Percentiles rank a stretch among this genome's conserved stretches.
phyloP scores from a whole-genome alignment of 2,329 filamentous ascomycete genomes.

The Fusarium acutatum region DNA sequence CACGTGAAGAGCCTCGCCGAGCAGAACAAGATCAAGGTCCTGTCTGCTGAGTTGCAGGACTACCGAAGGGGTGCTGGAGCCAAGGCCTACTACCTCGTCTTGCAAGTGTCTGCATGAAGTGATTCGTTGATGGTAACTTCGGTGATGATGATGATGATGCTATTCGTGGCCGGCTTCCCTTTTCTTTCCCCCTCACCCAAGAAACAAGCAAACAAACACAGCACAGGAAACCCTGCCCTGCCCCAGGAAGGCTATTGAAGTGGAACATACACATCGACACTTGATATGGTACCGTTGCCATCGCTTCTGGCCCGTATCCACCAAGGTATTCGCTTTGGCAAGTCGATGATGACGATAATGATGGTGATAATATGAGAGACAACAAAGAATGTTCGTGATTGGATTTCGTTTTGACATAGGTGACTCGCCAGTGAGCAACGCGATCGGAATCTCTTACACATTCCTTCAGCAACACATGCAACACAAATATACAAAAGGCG shows the following conservation, averaged over 20 bases:
- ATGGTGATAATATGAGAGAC: slow-evolving; percentile 22
- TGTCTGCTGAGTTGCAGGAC: slow-evolving; percentile 44
- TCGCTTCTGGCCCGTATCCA: not conserved
- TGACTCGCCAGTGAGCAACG: slow-evolving; percentile 2
- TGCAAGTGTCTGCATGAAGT: slow-evolving; percentile 35
- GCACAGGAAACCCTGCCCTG: not conserved
- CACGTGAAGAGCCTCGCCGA: slow-evolving; percentile 48
- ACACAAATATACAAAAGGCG: slow-evolving; percentile 17
- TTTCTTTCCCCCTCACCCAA: not conserved
- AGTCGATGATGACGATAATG: slow-evolving; percentile 5
- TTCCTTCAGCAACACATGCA: slow-evolving; percentile 29
- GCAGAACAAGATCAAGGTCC: slow-evolving; percentile 41
- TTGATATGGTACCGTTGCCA: not conserved
- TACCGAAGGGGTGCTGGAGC: slow-evolving; percentile 45
- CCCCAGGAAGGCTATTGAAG: not conserved
- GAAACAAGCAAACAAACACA: not conserved
- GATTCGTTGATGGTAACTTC: slow-evolving; percentile 12
- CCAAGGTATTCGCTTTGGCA: not conserved
- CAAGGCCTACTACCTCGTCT: slow-evolving; percentile 44
- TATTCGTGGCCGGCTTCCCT: slow-evolving; percentile 2
- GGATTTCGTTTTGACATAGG: slow-evolving; percentile 18
- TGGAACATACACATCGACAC: not conserved
- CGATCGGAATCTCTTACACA: slow-evolving; percentile 24
- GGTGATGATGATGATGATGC: slow-evolving; percentile 13
- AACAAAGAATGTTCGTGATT: slow-evolving; percentile 17